phyloP scores from a whole-genome alignment of 495 filamentous ascomycete genomes.

The Trichoderma orchidacearum region DNA sequence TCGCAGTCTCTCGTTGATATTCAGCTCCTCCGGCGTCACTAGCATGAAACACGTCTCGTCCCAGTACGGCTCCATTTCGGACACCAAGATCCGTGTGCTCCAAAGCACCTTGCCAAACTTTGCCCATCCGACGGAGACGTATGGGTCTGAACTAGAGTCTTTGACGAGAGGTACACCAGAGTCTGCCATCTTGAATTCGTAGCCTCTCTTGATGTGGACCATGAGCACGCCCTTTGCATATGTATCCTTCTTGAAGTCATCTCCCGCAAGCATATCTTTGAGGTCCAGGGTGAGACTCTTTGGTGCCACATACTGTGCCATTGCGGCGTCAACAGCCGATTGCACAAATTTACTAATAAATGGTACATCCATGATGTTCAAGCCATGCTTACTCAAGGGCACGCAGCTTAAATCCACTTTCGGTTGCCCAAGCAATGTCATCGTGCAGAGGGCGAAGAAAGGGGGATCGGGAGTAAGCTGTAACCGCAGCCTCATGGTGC shows the following conservation, averaged over 20 bases:
- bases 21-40: constrained; percentile 54
- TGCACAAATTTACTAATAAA: constrained; percentile 62
- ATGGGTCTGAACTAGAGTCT: constrained; percentile 49
- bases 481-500: constrained; percentile 68
- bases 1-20: constrained; percentile 53
- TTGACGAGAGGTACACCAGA: constrained; percentile 36
- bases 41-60: constrained; percentile 52
- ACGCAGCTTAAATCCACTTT: constrained; percentile 55
- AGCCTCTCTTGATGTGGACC: constrained; percentile 46
- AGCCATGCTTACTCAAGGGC: constrained; percentile 48
- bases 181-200: constrained; percentile 55
- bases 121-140: constrained; percentile 58
- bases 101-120: constrained; percentile 59
- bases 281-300: constrained; percentile 58
- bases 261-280: constrained; percentile 60
- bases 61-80: constrained; percentile 54
- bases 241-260: constrained; percentile 66
- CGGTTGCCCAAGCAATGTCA: constrained; percentile 86
- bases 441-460: constrained; percentile 81
- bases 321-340: constrained; percentile 54
- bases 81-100: constrained; percentile 47
- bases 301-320: constrained; percentile 59
- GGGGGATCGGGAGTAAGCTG: constrained; percentile 81
- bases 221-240: constrained; percentile 47
- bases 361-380: constrained; percentile 60